Evolutionary conservation across 495 filamentous ascomycete species (phyloP).

Genomic region (Lophiotrema nucula): DNA sequence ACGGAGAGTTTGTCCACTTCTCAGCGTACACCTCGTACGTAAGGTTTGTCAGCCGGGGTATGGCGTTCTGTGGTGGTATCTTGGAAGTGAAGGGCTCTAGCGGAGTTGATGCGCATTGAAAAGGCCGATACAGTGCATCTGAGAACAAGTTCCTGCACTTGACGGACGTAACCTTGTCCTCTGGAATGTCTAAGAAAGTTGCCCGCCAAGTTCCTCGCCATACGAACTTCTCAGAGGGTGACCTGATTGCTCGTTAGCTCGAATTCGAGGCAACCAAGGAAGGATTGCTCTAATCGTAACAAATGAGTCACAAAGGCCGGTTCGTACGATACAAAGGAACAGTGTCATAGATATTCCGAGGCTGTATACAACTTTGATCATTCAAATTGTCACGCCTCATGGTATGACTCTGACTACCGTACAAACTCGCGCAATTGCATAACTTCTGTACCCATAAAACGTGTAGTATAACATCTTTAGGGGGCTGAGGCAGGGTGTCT

Average conservation of each 20-base stretch:
- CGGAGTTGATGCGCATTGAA: conserved; percentile 77
- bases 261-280: neutral
- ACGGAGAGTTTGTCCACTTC: conserved; percentile 77
- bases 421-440: too few species aligned
- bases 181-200: conserved; percentile 67
- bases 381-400: too few species aligned
- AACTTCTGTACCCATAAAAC: too few species aligned
- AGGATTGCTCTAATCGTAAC: neutral
- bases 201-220: conserved; percentile 89
- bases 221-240: conserved; percentile 47
- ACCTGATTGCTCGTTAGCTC: conserved; percentile 20
- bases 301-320: conserved; percentile 10
- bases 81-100: conserved; percentile 62
- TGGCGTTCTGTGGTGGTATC: conserved; percentile 73
- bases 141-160: conserved; percentile 82
- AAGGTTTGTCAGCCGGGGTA: conserved; percentile 67
- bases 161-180: conserved; percentile 50
- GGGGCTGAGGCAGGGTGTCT: too few species aligned
- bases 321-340: neutral
- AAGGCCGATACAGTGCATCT: conserved; percentile 86
- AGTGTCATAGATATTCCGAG: neutral
- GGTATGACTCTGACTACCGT: too few species aligned
- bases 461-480: too few species aligned
- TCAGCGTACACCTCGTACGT: conserved; percentile 69
- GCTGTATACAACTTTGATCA: too few species aligned